Conservation (phyloP, 164 flowering plant genomes). For the Macadamia integrifolia region DNA sequence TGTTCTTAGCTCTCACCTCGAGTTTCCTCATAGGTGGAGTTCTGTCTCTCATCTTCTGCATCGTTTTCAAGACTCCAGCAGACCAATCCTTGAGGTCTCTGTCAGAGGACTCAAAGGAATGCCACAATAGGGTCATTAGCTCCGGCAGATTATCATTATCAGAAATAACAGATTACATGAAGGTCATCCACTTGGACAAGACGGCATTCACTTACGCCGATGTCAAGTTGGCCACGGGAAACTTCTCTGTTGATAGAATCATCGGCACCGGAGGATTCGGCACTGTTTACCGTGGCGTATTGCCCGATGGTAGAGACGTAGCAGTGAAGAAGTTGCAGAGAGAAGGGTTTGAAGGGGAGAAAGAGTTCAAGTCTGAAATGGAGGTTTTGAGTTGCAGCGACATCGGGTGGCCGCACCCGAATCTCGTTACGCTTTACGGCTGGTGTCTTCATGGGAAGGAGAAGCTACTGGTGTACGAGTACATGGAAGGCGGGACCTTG, state of each 20-base stretch:
- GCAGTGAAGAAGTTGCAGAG: constrained; percentile 84
- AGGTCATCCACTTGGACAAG: constrained; percentile 65
- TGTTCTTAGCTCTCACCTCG: constrained; percentile 27
- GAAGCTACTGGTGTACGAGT: constrained; percentile 74
- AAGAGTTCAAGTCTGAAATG: constrained; percentile 84
- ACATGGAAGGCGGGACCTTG: constrained; percentile 85
- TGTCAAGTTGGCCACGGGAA: constrained; percentile 60
- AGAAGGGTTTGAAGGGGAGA: constrained; percentile 78
- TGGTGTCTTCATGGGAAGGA: constrained; percentile 80
- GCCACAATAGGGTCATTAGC: constrained; percentile 32
- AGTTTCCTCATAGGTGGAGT: constrained; percentile 36
- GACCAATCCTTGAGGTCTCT: constrained; percentile 17
- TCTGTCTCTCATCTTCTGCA: constrained; percentile 9
- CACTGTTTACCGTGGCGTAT: constrained; percentile 60
- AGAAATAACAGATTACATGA: constrained; percentile 42
- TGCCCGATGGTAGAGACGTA: constrained; percentile 77
- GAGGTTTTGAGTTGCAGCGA: constrained; percentile 65
- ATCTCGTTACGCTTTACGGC: constrained; percentile 76
- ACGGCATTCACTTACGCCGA: constrained; percentile 67
- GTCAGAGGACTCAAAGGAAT: constrained; percentile 29
- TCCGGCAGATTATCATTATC: constrained; percentile 45
- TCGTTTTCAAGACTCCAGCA: background rate
- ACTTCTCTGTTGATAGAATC: constrained; percentile 57
- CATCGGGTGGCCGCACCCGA: constrained; percentile 78
- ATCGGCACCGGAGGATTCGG: constrained; percentile 84